Evolutionary conservation across 139 green algal species (phyloP).

Genomic region (Chlorella sp.): DNA sequence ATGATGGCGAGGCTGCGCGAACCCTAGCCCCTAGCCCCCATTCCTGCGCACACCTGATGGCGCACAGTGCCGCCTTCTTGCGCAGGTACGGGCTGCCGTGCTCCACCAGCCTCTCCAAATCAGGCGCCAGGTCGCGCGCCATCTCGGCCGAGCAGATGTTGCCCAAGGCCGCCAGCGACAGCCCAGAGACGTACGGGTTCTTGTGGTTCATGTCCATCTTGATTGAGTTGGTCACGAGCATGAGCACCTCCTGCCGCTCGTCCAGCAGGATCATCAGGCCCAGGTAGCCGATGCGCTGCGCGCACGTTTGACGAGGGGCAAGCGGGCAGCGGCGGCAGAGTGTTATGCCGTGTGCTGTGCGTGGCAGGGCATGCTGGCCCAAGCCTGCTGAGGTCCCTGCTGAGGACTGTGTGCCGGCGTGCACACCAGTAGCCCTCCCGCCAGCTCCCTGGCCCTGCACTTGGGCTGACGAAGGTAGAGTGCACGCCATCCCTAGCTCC

Average conservation of each 20-base stretch:
- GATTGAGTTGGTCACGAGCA: conserved; percentile 98
- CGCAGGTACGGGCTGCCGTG: conserved; percentile 75
- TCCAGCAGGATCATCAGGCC: conserved; percentile 97
- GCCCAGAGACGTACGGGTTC: conserved; percentile 84
- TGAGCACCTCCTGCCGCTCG: conserved; percentile 98
- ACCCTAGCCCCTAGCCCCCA: neutral
- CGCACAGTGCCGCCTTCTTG: conserved; percentile 92
- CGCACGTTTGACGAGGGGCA: too few relatives aligned
- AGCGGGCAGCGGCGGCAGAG: too few relatives aligned
- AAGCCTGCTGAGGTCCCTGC: too few relatives aligned
- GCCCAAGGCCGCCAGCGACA: conserved; percentile 90
- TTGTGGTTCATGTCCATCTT: conserved; percentile 91
- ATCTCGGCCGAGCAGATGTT: conserved; percentile 98
- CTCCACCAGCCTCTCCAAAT: conserved; percentile 85
- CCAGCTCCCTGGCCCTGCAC: too few relatives aligned
- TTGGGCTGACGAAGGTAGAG: too few relatives aligned
- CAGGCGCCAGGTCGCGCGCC: conserved; percentile 89
- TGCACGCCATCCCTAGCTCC: too few relatives aligned
- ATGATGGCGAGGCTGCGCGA: too few relatives aligned
- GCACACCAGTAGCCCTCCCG: too few relatives aligned
- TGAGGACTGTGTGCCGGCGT: too few relatives aligned
- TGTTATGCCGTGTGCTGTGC: neutral
- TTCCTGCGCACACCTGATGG: conserved; percentile 64
- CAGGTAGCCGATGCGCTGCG: conserved; percentile 95
- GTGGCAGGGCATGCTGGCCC: too few relatives aligned